phyloP scores from a whole-genome alignment of 305 asterid species.

The Fraxinus sp. region DNA sequence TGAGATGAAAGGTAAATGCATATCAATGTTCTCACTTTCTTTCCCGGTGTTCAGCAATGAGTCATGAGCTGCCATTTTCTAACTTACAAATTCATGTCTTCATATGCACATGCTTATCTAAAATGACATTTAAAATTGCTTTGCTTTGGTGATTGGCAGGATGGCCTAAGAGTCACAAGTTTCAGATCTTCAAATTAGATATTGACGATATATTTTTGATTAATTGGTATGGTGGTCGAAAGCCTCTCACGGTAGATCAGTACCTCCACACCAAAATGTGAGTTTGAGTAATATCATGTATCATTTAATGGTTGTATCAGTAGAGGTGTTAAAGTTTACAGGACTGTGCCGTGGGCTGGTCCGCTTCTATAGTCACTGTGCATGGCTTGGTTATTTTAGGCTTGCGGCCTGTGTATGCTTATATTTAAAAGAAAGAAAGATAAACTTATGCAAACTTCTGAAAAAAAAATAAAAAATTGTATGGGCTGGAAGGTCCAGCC shows the following conservation, averaged over 20 bases:
- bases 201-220: constrained; percentile 71
- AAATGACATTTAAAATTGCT: neutral
- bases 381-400: neutral
- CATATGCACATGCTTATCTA: neutral
- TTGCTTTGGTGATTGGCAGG: constrained; percentile 39
- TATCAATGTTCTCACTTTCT: neutral
- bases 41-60: neutral
- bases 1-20: constrained; percentile 62
- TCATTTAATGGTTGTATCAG: neutral
- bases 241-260: constrained; percentile 84
- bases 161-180: constrained; percentile 85
- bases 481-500: neutral
- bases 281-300: constrained; percentile 28
- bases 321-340: neutral
- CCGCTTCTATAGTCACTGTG: neutral
- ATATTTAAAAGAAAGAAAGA: neutral
- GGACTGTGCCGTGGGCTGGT: neutral
- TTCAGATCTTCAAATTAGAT: constrained; percentile 67
- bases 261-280: constrained; percentile 59
- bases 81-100: neutral
- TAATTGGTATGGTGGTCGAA: constrained; percentile 90
- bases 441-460: no score
- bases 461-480: no score
- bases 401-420: neutral
- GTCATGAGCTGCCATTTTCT: neutral